These are phyloP conservation scores for Leucoagaricus sp. DNA, from an alignment of 1,284 basidiomycete genomes.

Conservation along the genomic window DNA sequence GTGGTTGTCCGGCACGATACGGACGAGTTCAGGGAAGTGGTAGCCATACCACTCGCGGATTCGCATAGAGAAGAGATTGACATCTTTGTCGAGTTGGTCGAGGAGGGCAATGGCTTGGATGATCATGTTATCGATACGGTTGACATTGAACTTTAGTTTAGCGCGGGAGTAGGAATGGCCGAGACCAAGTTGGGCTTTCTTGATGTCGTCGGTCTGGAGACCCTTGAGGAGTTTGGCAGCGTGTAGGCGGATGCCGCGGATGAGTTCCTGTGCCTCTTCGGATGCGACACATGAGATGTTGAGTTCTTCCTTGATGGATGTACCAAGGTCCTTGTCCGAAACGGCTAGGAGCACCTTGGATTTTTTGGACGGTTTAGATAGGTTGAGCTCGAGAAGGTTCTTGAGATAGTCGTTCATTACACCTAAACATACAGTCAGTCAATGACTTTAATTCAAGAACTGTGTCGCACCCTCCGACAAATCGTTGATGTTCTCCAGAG, in stretches of 20 bases:
- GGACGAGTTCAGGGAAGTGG: slow-evolving; percentile 98
- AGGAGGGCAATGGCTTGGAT: slow-evolving; percentile 99
- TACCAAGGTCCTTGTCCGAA: slow-evolving; percentile 78
- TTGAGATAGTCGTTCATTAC: slow-evolving; percentile 88
- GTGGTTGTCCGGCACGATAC: slow-evolving; percentile 93
- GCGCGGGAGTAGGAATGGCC: slow-evolving; percentile 98
- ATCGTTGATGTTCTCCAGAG: slow-evolving; percentile 96
- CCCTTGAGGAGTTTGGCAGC: slow-evolving; percentile 91
- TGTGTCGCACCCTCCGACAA: slow-evolving; percentile 83
- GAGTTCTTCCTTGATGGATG: slow-evolving; percentile 79
- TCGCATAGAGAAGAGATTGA: slow-evolving; percentile 99
- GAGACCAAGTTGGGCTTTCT: slow-evolving; percentile 93
- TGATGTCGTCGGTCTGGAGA: slow-evolving; percentile 87
- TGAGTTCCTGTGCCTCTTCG: slow-evolving; percentile 86
- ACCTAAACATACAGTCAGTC: slow-evolving; percentile 48
- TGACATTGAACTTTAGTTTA: slow-evolving; percentile 99
- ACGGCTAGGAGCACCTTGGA: slow-evolving; percentile 84
- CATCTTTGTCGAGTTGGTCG: slow-evolving; percentile 99
- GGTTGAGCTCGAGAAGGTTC: slow-evolving; percentile 87
- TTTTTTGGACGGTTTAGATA: slow-evolving; percentile 82
- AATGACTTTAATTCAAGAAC: no score
- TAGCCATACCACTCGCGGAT: slow-evolving; percentile 99
- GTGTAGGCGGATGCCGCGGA: slow-evolving; percentile 93
- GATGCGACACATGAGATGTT: slow-evolving; percentile 86
- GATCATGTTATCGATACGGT: slow-evolving; percentile 99